Base-by-base conservation (phyloP, 2,329 filamentous ascomycete genomes). In the Achaetomium macrosporum region DNA sequence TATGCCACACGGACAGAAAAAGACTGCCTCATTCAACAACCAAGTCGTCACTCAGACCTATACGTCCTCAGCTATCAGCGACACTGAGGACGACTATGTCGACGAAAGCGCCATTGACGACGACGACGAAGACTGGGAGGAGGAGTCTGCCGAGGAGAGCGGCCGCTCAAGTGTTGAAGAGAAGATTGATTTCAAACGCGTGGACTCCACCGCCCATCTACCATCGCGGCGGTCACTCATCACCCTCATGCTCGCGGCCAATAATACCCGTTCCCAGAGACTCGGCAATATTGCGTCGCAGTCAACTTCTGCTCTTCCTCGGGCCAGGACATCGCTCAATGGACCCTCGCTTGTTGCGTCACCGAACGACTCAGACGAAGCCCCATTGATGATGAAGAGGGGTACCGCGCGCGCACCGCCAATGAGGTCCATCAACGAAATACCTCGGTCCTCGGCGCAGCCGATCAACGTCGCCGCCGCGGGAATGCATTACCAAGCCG, bases 171-270 rank as follows among this genome's bases (percentile, higher is more conserved):
- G 88, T 66, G 78, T 90, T 47, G 88, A 93, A 57, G 87, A 93
- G 56, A 84, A 82, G 64, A 79, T 82, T 17, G 77, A 90, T 63
- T 99, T 99, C 78, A 84, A 91, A 69, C 87, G 93, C 9, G 90
- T 97, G 45, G 89, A 96, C 68, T 96, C 91, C 39, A 84, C 84
- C 68, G 83, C 85, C 8, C 89, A 96, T 65, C 76, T 97, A 25
- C 85, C 87, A 2, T 95, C 92, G 1, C 84, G 88, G 45, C 85
- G 87, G 47, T 97, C 92, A 2, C 81, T 97, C 39, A 85, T 99
- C 60, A 96, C 91, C 1, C 84, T 92, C 48, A 86, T 92, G 77
- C 83, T 99, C 67, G 87, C 76, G 12, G 84, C 95, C 65, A 85
- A 95, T 65, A 85, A 82, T 59, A 85, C 88, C 68, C 85, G 87